Percentiles rank a stretch among this genome's conserved stretches.
Evolutionary conservation across 345 rosid genomes (phyloP).

Genomic region (Punica granatum): DNA sequence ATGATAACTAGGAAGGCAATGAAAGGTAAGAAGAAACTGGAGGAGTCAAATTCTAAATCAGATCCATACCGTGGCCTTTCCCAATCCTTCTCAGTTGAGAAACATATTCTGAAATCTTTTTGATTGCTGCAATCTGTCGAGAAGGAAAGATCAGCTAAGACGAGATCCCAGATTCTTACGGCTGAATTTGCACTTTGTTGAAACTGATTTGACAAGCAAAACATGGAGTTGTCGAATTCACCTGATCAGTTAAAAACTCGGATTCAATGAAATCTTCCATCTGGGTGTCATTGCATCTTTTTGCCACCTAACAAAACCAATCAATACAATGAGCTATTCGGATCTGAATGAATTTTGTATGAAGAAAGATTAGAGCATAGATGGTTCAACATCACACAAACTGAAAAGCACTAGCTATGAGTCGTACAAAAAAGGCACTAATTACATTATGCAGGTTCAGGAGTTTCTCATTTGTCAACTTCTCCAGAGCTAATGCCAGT

Average conservation of each 20-base stretch:
- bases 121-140: conserved; percentile 66
- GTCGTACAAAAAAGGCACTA: background rate
- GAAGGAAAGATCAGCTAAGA: background rate
- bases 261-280: conserved; percentile 64
- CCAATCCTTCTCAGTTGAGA: conserved; percentile 82
- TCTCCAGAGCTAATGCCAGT: conserved; percentile 71
- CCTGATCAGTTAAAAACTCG: conserved; percentile 72
- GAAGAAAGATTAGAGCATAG: too few species aligned
- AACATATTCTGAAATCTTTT: conserved; percentile 74
- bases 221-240: conserved; percentile 13
- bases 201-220: background rate
- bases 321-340: background rate
- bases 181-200: too few species aligned
- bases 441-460: conserved; percentile 28
- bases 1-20: too few species aligned
- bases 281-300: conserved; percentile 53
- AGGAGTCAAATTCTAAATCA: too few species aligned
- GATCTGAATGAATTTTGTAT: too few species aligned
- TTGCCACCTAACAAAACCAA: conserved; percentile 45
- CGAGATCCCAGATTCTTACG: background rate
- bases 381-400: too few species aligned
- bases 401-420: too few species aligned
- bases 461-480: conserved; percentile 41
- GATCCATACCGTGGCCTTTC: conserved; percentile 76
- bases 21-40: too few species aligned